phyloP scores from a whole-genome alignment of 1,284 basidiomycete genomes.

The Agaricales sp. region DNA sequence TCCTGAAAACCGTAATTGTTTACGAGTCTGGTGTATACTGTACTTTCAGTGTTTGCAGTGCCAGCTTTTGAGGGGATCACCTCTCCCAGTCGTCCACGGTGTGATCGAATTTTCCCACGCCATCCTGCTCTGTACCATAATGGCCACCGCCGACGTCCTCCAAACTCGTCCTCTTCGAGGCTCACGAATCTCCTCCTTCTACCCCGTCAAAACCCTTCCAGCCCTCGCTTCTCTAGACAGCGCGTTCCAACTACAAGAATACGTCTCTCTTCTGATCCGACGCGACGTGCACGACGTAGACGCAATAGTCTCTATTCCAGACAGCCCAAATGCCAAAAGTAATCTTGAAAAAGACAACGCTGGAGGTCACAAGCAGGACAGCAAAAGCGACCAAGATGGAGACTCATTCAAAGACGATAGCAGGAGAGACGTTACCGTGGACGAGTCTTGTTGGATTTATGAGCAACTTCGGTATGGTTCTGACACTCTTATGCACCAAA shows the following conservation, averaged over 20 bases:
- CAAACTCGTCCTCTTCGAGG: conserved; percentile 49
- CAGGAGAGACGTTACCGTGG: conserved; percentile 48
- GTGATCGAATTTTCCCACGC: too few relatives aligned
- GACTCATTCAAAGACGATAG: conserved; percentile 31
- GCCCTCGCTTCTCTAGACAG: conserved; percentile 70
- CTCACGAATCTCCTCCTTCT: conserved; percentile 67
- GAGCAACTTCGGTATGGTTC: conserved; percentile 76
- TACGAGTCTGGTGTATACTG: too few relatives aligned
- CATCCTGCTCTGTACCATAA: too few relatives aligned
- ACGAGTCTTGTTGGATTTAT: conserved; percentile 88
- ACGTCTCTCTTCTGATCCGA: conserved; percentile 81
- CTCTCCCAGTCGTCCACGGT: too few relatives aligned
- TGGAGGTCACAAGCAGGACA: conserved; percentile 18
- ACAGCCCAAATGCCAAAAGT: conserved; percentile 10
- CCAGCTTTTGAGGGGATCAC: too few relatives aligned
- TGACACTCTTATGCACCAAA: background rate
- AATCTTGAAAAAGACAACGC: conserved; percentile 26
- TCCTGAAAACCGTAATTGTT: too few relatives aligned
- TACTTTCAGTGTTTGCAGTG: too few relatives aligned
- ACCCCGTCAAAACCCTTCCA: conserved; percentile 58
- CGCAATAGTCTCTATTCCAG: conserved; percentile 70
- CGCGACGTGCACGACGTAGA: conserved; percentile 84
- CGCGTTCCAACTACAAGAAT: conserved; percentile 92
- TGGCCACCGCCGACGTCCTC: conserved; percentile 29
- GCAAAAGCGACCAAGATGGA: conserved; percentile 26